These are phyloP conservation scores for Mycena maculata DNA, from an alignment of 768 basidiomycete species.

Conservation along the genomic window DNA sequence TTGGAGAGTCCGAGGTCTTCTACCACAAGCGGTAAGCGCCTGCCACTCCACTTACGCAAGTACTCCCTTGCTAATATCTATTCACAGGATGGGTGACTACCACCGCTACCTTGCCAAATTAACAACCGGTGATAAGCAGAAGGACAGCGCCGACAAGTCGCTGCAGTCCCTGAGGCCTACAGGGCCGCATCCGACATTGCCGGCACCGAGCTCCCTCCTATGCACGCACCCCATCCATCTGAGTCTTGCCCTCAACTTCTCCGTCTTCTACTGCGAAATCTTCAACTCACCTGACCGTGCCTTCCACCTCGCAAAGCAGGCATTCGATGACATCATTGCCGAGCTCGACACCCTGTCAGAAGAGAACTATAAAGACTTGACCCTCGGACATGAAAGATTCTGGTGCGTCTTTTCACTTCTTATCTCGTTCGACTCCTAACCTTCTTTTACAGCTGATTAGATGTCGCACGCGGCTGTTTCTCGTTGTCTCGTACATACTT, in stretches of 20 bases:
- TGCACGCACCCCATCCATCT: too few species aligned
- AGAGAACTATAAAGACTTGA: conserved; percentile 99
- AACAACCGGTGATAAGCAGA: conserved; percentile 97
- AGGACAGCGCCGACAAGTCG: conserved; percentile 97
- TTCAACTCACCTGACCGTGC: conserved; percentile 98
- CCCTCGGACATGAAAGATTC: conserved; percentile 96
- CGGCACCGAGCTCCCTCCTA: conserved; percentile 92
- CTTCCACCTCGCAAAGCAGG: conserved; percentile 98
- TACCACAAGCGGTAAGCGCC: conserved; percentile 96
- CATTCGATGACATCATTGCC: conserved; percentile 98
- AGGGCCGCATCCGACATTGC: conserved; percentile 98
- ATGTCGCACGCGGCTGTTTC: conserved; percentile 39
- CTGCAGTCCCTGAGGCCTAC: conserved; percentile 96
- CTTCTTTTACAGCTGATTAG: conserved; percentile 63
- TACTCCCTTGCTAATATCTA: conserved; percentile 36
- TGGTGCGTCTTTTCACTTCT: conserved; percentile 64
- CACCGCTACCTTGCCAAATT: conserved; percentile 99
- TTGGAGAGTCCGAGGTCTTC: conserved; percentile 98
- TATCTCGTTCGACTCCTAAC: conserved; percentile 13
- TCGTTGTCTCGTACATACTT: conserved; percentile 38
- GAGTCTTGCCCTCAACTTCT: conserved; percentile 98
- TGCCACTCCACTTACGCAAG: not conserved
- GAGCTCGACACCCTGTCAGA: conserved; percentile 99
- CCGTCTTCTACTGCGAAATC: conserved; percentile 99
- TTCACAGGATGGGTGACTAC: conserved; percentile 95